Conservation (phyloP, 495 filamentous ascomycete genomes). For the Zalerion maritima region DNA sequence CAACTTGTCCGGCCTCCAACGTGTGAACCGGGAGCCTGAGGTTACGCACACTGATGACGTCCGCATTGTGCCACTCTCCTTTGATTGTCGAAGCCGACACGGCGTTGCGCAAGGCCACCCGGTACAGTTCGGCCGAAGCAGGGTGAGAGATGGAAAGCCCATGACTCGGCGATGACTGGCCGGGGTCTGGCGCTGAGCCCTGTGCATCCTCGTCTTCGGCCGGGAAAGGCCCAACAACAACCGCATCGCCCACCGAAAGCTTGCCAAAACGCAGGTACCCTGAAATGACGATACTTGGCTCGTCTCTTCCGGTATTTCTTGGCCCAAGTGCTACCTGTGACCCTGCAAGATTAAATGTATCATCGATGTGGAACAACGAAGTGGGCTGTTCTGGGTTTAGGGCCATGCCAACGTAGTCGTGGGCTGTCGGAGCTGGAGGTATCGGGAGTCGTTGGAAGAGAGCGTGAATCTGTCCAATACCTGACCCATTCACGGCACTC, state of each 20-base stretch:
- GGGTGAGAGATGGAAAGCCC: constrained; percentile 28
- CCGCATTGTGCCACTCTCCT: constrained; percentile 61
- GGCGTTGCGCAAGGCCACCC: constrained; percentile 21
- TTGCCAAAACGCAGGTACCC: constrained; percentile 69
- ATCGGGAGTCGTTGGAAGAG: constrained; percentile 66
- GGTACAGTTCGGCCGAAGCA: constrained; percentile 25
- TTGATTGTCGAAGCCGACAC: constrained; percentile 31
- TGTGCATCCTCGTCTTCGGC: constrained; percentile 24
- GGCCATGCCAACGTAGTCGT: constrained; percentile 26
- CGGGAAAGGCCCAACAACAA: constrained; percentile 68
- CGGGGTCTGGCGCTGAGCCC: constrained; percentile 21
- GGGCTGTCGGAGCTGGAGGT: constrained; percentile 36
- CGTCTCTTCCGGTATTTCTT: no score
- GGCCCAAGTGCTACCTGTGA: constrained; percentile 23
- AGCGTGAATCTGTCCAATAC: constrained; percentile 68
- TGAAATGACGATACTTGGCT: constrained; percentile 53
- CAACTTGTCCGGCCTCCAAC: constrained; percentile 69
- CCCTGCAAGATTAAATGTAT: constrained; percentile 46
- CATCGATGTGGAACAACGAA: constrained; percentile 75
- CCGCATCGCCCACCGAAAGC: constrained; percentile 61
- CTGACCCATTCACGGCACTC: constrained; percentile 72
- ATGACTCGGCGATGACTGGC: no score
- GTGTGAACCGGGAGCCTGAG: constrained; percentile 70
- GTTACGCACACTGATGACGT: constrained; percentile 73
- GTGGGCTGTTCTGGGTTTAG: constrained; percentile 35